These are phyloP conservation scores for Coemansia sp. DNA, from an alignment of 192 early-diverging fungal species.

Conservation along the genomic window DNA sequence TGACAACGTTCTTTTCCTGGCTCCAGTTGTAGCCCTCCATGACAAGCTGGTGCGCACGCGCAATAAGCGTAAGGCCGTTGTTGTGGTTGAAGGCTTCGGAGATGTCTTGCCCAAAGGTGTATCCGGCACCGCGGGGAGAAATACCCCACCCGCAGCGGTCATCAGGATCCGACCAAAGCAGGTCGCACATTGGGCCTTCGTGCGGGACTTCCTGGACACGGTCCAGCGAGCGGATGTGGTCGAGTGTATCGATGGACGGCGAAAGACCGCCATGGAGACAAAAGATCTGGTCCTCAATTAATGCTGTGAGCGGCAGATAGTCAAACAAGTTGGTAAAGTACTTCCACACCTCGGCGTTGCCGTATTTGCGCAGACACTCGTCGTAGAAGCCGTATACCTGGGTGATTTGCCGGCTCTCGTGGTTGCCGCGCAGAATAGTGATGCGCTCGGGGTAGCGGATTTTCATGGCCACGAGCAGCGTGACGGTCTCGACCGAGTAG, in stretches of 20 bases:
- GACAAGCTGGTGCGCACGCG: constrained; percentile 90
- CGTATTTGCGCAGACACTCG: constrained; percentile 98
- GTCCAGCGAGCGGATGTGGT: constrained; percentile 94
- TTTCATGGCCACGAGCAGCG: constrained; percentile 93
- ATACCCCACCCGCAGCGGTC: constrained; percentile 87
- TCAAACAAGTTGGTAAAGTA: constrained; percentile 98
- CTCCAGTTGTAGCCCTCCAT: constrained; percentile 99
- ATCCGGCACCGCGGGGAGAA: constrained; percentile 82
- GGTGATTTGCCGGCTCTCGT: constrained; percentile 98
- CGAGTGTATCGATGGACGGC: constrained; percentile 92
- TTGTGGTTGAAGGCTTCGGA: constrained; percentile 88
- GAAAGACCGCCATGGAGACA: constrained; percentile 98
- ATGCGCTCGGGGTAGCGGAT: constrained; percentile 88
- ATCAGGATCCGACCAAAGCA: constrained; percentile 88
- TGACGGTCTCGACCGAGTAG: constrained; percentile 97
- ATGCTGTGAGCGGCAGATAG: constrained; percentile 91
- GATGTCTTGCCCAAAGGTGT: constrained; percentile 88
- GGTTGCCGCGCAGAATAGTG: constrained; percentile 97
- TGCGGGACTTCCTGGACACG: constrained; percentile 91
- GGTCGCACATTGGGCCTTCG: constrained; percentile 85
- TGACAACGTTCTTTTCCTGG: constrained; percentile 97
- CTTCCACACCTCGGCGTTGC: constrained; percentile 97
- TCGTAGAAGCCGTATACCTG: constrained; percentile 99
- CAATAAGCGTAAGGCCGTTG: constrained; percentile 96
- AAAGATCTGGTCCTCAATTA: constrained; percentile 97